These are phyloP conservation scores for Chalciporus sp. DNA, from an alignment of 1,284 basidiomycete genomes.

Conservation along the genomic window DNA sequence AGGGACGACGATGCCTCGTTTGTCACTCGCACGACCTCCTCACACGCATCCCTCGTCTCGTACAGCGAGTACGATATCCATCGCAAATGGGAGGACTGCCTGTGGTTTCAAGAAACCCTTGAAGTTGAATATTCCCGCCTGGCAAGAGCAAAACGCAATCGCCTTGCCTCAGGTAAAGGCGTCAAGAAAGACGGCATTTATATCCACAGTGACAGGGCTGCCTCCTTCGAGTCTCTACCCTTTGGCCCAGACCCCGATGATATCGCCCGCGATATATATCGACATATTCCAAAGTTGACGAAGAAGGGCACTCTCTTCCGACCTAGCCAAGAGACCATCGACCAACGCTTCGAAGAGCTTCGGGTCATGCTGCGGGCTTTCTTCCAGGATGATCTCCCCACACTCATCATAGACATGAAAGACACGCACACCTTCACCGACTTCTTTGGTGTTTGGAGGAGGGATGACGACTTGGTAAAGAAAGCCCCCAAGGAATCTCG, in stretches of 20 bases:
- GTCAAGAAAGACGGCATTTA: conserved; percentile 75
- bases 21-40: conserved; percentile 34
- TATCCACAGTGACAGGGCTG: conserved; percentile 63
- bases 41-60: conserved; percentile 29
- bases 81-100: conserved; percentile 79
- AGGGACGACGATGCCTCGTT: conserved; percentile 43
- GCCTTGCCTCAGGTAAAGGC: conserved; percentile 69
- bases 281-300: conserved; percentile 62
- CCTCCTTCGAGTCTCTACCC: conserved; percentile 82
- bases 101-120: conserved; percentile 69
- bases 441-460: conserved; percentile 77
- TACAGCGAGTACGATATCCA: conserved; percentile 66
- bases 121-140: conserved; percentile 64
- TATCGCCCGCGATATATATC: conserved; percentile 66
- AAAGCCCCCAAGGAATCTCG: conserved; percentile 34
- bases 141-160: conserved; percentile 63
- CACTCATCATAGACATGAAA: conserved; percentile 65
- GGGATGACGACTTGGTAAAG: conserved; percentile 62
- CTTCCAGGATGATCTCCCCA: conserved; percentile 61
- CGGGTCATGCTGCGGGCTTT: conserved; percentile 57
- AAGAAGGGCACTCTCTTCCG: conserved; percentile 74
- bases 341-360: conserved; percentile 63
- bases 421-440: conserved; percentile 60
- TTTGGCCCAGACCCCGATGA: conserved; percentile 76
- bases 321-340: conserved; percentile 64